phyloP scores from a whole-genome alignment of 495 filamentous ascomycete species.

The Parathielavia hyrcaniae region DNA sequence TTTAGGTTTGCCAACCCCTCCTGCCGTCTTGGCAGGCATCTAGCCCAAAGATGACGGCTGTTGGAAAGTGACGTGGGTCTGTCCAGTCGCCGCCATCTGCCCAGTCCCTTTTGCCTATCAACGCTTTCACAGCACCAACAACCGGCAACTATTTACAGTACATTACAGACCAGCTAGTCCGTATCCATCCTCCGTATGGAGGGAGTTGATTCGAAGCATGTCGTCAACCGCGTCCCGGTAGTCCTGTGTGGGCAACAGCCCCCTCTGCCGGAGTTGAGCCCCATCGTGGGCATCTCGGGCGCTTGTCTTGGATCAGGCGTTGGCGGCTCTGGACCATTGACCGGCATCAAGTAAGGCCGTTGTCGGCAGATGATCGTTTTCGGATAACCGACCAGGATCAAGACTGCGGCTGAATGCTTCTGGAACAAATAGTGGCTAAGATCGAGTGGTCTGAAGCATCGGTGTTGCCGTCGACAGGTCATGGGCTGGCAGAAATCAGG shows the following conservation, averaged over 20 bases:
- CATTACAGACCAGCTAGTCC: not conserved
- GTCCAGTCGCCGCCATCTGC: not conserved
- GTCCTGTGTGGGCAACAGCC: not conserved
- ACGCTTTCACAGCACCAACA: not conserved
- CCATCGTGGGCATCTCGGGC: not conserved
- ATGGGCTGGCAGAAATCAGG: not conserved
- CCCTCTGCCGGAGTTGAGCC: not conserved
- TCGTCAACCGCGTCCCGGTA: not conserved
- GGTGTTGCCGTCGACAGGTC: not conserved
- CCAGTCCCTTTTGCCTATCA: constrained; percentile 1
- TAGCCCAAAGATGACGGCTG: constrained; percentile 22
- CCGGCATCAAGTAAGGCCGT: not conserved
- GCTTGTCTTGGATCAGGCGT: not conserved
- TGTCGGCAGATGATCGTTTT: not conserved
- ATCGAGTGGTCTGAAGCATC: constrained; percentile 1
- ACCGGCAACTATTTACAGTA: too few relatives aligned
- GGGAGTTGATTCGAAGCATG: constrained; percentile 1
- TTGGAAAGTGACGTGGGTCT: constrained; percentile 4
- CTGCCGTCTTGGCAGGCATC: constrained; percentile 28
- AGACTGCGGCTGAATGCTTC: constrained; percentile 14
- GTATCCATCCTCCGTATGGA: too few relatives aligned
- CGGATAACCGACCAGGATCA: constrained; percentile 8
- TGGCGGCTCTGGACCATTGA: not conserved
- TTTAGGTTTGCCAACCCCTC: constrained; percentile 4
- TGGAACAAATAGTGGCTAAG: constrained; percentile 14